Base-by-base conservation (phyloP, 345 rosid genomes). In the Populus nigra region DNA sequence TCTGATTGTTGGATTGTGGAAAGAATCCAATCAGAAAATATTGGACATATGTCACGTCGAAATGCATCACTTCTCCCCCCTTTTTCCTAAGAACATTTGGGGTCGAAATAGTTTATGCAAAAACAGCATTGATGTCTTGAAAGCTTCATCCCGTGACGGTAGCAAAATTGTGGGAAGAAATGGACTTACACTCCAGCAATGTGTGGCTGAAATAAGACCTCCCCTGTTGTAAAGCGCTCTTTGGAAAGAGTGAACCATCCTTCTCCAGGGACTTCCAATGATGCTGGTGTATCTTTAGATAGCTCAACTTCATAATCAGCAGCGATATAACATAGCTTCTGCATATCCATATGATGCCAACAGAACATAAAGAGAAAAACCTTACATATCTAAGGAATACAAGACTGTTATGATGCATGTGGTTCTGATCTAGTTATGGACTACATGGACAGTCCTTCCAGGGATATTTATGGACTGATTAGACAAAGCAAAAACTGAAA, bases 171-270 rank as follows among this genome's bases (percentile, higher is more conserved):
- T 57, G n/a, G 55, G 16, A 50, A 57, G 67, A 77, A 49, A 38
- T 41, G 68, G 76, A 77, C 99, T 92, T 88, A 92, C 99, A 92
- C 87, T 87, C 96, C 94, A 25, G 92, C 93, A 72, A 93, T 82
- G 74, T 88, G 88, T 38, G 98, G 99, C 81, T 90, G 96, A 82
- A 95, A 95, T 81, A 95, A 82, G 81, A 95, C 86, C 77, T 95
- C 98, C 82, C 98, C 99, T 8, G 97, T 92, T 82, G 90, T 91
- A 82, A 93, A 95, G 69, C 99, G 92, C 84, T 92, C 99, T 63
- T 85, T 85, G 29, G 96, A 88, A 35, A 95, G 94, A 53, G 91
- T 93, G 84, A 90, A 91, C 86, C 71, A 78, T 69, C 97, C 97
- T 85, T 93, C 94, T 73, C 92, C 93, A 16, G 83, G 68, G 72